Percentiles rank a stretch among this genome's conserved stretches.
Evolutionary conservation across 148 eudicot genomes (phyloP).

Genomic region (Amaranthus cruentus): DNA sequence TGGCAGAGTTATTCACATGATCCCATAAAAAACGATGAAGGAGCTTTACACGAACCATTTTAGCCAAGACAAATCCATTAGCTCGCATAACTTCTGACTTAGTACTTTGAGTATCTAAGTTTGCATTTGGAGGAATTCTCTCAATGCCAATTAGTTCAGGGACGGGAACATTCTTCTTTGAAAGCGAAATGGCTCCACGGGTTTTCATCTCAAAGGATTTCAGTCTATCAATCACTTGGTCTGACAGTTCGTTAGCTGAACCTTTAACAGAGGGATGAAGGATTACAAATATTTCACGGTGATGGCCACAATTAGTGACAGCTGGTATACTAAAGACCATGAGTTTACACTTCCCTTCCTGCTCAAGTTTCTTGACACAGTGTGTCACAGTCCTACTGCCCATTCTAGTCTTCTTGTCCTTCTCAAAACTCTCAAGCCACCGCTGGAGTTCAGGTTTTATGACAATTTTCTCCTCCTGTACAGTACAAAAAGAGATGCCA

Average conservation of each 20-base stretch:
- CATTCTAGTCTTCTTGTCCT: conserved; percentile 57
- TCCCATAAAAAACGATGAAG: conserved; percentile 76
- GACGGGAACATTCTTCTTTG: conserved; percentile 51
- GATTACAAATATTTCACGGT: conserved; percentile 50
- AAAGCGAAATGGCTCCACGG: conserved; percentile 42
- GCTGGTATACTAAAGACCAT: conserved; percentile 57
- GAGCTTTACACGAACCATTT: conserved; percentile 84
- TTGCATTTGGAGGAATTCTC: conserved; percentile 45
- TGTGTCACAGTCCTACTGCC: conserved; percentile 79
- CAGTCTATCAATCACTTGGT: conserved; percentile 65
- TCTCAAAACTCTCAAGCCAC: conserved; percentile 74
- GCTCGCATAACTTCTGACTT: conserved; percentile 68
- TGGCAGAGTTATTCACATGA: conserved; percentile 45
- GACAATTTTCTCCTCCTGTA: conserved; percentile 70
- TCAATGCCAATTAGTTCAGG: conserved; percentile 61
- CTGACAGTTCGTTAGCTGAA: conserved; percentile 52
- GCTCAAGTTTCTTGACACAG: conserved; percentile 60
- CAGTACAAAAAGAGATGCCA: conserved; percentile 6
- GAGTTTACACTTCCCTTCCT: conserved; percentile 71
- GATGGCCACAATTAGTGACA: conserved; percentile 68
- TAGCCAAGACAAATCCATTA: conserved; percentile 85
- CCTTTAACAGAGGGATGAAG: conserved; percentile 65
- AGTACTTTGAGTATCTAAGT: conserved; percentile 40
- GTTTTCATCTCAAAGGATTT: conserved; percentile 72
- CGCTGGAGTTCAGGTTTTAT: conserved; percentile 72